These are phyloP conservation scores for Mycena crocata DNA, from an alignment of 768 basidiomycete species.

Conservation along the genomic window DNA sequence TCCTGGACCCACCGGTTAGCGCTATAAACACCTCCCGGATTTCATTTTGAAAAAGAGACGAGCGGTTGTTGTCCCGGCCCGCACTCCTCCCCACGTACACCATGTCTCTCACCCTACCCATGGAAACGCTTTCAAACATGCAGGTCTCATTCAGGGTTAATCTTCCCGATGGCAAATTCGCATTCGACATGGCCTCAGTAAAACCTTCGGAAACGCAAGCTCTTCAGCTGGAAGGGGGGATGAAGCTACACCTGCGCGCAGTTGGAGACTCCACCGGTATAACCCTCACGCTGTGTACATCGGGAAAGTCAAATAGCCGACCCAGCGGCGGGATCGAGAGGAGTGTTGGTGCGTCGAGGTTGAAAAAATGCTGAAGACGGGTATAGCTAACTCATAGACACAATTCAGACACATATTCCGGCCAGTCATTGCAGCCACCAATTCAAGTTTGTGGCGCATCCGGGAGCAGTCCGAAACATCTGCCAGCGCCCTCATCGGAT, in stretches of 20 bases:
- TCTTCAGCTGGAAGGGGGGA: not conserved
- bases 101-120: conserved; percentile 13
- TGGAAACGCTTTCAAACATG: not conserved
- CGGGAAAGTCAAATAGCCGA: not conserved
- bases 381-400: too few species aligned
- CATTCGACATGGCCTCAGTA: conserved; percentile 11
- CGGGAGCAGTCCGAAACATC: too few species aligned
- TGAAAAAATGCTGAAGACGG: not conserved
- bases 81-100: too few species aligned
- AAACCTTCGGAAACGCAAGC: not conserved
- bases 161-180: not conserved
- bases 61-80: too few species aligned
- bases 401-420: too few species aligned
- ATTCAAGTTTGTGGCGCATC: too few species aligned
- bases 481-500: not conserved
- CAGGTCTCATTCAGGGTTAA: conserved; percentile 12
- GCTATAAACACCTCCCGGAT: too few species aligned
- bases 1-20: too few species aligned
- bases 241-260: conserved; percentile 7
- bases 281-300: conserved; percentile 8
- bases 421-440: too few species aligned
- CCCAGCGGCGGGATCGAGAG: not conserved
- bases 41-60: too few species aligned
- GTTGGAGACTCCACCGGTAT: conserved; percentile 2
- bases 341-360: not conserved